A percentile compares a stretch with the other conserved stretches of the same genome.
Evolutionary conservation across 495 filamentous ascomycete genomes (phyloP).

Genomic region (Chaetomidium leptoderma): DNA sequence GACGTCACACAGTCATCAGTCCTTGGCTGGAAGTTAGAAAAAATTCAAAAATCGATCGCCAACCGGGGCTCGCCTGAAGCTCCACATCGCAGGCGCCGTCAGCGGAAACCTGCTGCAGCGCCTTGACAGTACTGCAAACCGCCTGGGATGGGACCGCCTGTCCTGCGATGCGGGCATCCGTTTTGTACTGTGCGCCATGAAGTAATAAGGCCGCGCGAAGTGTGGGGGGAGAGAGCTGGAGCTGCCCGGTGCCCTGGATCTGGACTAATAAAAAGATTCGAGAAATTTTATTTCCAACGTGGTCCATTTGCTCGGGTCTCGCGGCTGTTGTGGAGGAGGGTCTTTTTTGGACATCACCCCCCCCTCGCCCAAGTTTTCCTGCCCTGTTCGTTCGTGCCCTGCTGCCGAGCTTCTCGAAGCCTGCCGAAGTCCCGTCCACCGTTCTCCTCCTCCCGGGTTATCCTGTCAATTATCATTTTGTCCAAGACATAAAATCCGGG

Average conservation of each 20-base stretch:
- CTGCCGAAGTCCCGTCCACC: constrained; percentile 18
- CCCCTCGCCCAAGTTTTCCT: constrained; percentile 4
- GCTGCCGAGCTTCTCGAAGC: constrained; percentile 17
- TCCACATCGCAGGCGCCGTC: not conserved
- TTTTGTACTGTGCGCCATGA: not conserved
- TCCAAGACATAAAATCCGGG: not conserved
- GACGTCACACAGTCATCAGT: too few relatives aligned
- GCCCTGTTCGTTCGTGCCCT: constrained; percentile 10
- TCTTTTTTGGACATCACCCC: constrained; percentile 3
- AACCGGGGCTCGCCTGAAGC: not conserved
- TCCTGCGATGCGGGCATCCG: not conserved
- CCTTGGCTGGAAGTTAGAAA: too few relatives aligned
- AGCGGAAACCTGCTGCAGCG: constrained; percentile 3
- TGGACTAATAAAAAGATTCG: not conserved
- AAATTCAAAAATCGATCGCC: not conserved
- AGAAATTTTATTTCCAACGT: constrained; percentile 6
- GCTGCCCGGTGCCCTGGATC: too few relatives aligned
- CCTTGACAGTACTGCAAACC: not conserved
- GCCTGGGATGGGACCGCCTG: not conserved
- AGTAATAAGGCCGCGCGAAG: not conserved
- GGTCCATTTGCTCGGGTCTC: constrained; percentile 14
- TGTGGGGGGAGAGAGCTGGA: not conserved
- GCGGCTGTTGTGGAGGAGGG: constrained; percentile 2
- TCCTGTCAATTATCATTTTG: constrained; percentile 7
- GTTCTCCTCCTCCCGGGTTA: not conserved